Base-by-base conservation (phyloP, 129 eudicot genomes). In the Pittosporum tobira region DNA sequence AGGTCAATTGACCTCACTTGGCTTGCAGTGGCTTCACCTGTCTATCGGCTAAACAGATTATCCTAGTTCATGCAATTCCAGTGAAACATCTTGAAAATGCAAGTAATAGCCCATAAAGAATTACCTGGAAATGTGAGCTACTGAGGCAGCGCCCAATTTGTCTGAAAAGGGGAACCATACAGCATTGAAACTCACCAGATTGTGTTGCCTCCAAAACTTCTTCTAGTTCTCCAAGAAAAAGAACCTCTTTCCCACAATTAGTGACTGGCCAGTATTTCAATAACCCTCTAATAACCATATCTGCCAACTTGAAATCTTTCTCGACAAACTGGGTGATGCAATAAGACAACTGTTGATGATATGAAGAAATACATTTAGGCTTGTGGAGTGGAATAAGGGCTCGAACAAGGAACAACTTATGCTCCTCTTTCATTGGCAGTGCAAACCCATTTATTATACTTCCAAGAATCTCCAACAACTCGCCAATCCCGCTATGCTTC, bases 391-490 rank as follows among this genome's bases (percentile, higher is more conserved):
- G 88, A 9, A 81, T 74, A 37, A 81, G 83, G 3, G 73, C 78
- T 27, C 83, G 72, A 14, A 73, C 61, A 73, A 76, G 83, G 49
- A 76, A 81, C 77, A 81, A 11, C 58, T 76, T 76, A 75, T 81
- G 88, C 63, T 81, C 84, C 70, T 81, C 84, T 58, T 77, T 81
- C 78, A 81, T 81, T 2, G 88, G 88, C 8, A 81, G 59, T 15
- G 84, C 78, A 74, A 81, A 81, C 15, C 88, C 88, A 51, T 81
- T 81, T 62, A 81, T 81, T 44, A 81, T 81, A 45, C 88, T 81
- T 53, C 83, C 88, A 57, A 77, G 80, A 70, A 81, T 81, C 78
- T 81, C 88, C 70, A 81, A 74, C 57, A 81, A 69, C 69, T 81
- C 83, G 50, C 78, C 84, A 28, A 81, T 71, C 63, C 88, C 88